phyloP scores from a whole-genome alignment of 305 asterid genomes.

The Fraxinus baroniana region DNA sequence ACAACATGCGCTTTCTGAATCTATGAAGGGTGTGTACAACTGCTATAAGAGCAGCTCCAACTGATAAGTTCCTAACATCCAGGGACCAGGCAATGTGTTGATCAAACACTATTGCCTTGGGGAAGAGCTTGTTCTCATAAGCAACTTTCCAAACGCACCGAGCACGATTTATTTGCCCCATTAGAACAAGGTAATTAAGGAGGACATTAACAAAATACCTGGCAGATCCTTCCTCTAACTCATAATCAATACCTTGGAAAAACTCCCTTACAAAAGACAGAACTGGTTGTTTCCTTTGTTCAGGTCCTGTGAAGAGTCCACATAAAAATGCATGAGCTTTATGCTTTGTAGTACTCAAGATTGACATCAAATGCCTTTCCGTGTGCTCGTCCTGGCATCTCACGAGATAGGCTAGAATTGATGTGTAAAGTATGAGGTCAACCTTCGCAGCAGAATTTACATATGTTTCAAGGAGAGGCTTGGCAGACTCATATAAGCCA shows the following conservation, averaged over 20 bases:
- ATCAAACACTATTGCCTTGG: conserved; percentile 97
- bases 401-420: conserved; percentile 84
- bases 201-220: conserved; percentile 90
- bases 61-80: conserved; percentile 89
- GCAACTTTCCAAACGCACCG: conserved; percentile 99
- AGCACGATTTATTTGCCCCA: conserved; percentile 98
- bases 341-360: conserved; percentile 79
- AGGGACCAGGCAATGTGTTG: conserved; percentile 99
- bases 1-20: conserved; percentile 92
- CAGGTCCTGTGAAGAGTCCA: conserved; percentile 92
- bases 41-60: conserved; percentile 92
- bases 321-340: conserved; percentile 89
- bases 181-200: conserved; percentile 88
- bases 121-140: conserved; percentile 89
- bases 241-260: conserved; percentile 78
- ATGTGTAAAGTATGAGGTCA: conserved; percentile 90
- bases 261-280: conserved; percentile 83
- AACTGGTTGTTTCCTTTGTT: conserved; percentile 86
- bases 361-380: conserved; percentile 96
- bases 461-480: conserved; percentile 87
- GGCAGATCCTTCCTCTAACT: conserved; percentile 90
- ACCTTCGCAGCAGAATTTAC: conserved; percentile 75
- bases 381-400: conserved; percentile 87
- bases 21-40: conserved; percentile 97
- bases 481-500: conserved; percentile 85